Base-by-base conservation (phyloP, 768 basidiomycete species). In the Mycena rosella region DNA sequence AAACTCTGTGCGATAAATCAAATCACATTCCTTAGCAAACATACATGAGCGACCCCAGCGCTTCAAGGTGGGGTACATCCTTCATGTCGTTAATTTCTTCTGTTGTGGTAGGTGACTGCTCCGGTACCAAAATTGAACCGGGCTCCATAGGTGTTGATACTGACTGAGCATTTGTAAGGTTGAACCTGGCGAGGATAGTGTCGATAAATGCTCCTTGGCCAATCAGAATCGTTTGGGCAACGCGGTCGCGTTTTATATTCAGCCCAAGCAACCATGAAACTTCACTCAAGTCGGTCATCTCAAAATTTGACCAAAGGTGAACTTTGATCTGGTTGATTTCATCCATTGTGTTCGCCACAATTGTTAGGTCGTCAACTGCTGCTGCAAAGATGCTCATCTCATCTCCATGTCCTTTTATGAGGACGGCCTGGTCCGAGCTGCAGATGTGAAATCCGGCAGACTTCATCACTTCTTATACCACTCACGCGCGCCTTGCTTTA, bases 221-320 rank as follows among this genome's bases (percentile, higher is more conserved):
- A 29, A 71, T 62, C 1, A 70, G 57, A 10, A 79, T 51, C 7
- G 69, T 77, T 7, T 70, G 56, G 3, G 38, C 40, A 5, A 15
- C 70, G 10, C 72, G 54, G 22, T 69, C 61, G 2, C 69, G 47
- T 24, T 42, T 63, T 26, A 77, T 70, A 22, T 75, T 64, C 20
- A 76, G 71, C 11, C 32, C 32, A 34, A 34, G 32, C 32, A 34
- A 34, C 32, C 32, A 79, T 22, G 74, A 73, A 0, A 80, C 54
- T 13, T 74, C 65, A 0, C 79, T 76, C 1, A 77, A 26, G 44
- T 81, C 78, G 0, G 71, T 74, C 9, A 80, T 76, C 24, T 77
- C 67, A 40, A 79, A 66, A 34, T 70, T 57, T 10, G 29, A 42
- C 2, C 22, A 11, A 8, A 56, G 54, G 14, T 56, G 54, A 3